Evolutionary conservation across 768 basidiomycete species (phyloP).

Genomic region (Podaxis rugospora): DNA sequence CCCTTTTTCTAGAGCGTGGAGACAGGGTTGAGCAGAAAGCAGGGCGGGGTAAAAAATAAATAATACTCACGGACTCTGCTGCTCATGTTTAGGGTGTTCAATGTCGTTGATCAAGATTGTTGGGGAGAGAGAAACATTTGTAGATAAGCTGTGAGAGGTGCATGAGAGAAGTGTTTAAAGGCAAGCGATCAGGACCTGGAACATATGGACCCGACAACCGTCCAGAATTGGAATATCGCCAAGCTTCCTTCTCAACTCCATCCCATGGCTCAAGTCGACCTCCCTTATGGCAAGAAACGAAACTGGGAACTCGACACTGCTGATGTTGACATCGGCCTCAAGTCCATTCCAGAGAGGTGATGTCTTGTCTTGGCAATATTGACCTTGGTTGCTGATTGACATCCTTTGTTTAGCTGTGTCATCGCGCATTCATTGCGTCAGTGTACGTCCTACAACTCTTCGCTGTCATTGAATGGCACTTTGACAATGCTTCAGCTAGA

Average conservation of each 20-base stretch:
- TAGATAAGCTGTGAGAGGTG: slow-evolving; percentile 5
- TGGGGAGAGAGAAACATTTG: not conserved
- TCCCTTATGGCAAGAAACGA: slow-evolving; percentile 55
- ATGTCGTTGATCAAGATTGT: not conserved
- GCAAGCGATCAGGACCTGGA: not conserved
- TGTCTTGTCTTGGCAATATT: not conserved
- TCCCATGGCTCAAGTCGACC: slow-evolving; percentile 14
- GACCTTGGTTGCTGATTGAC: not conserved
- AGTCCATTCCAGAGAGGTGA: slow-evolving; percentile 57
- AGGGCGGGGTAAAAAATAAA: not conserved
- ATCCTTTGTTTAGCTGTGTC: slow-evolving; percentile 42
- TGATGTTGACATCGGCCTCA: slow-evolving; percentile 40
- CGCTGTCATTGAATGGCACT: not conserved
- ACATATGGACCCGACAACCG: slow-evolving; percentile 8
- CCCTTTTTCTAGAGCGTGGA: slow-evolving; percentile 55
- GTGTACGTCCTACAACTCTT: slow-evolving; percentile 36
- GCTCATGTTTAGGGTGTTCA: slow-evolving; percentile 30
- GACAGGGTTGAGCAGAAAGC: slow-evolving; percentile 10
- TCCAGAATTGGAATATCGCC: slow-evolving; percentile 6
- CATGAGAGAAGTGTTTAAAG: slow-evolving; percentile 4
- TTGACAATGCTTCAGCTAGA: slow-evolving; percentile 42
- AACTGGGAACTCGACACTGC: slow-evolving; percentile 54
- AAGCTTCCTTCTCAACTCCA: not conserved
- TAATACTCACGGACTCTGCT: slow-evolving; percentile 61
- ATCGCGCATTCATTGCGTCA: slow-evolving; percentile 66